A percentile compares a stretch with the other conserved stretches of the same genome.
These are phyloP conservation scores for Sporormia fimetaria DNA, from an alignment of 495 filamentous ascomycete species.

Conservation along the genomic window DNA sequence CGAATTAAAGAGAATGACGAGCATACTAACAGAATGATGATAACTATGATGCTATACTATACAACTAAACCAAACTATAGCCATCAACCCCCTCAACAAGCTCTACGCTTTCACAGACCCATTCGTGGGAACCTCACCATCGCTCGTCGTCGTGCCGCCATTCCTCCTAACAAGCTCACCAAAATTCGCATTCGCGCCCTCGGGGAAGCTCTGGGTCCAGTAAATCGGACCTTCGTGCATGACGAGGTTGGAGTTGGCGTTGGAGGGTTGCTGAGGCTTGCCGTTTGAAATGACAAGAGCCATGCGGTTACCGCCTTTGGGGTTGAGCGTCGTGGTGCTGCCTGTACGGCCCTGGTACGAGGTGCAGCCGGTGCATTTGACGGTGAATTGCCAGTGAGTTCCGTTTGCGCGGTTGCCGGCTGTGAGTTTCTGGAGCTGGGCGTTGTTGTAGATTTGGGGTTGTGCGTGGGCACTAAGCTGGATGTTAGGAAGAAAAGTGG, in stretches of 20 bases:
- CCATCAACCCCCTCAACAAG: too few species aligned
- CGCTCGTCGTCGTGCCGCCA: too few species aligned
- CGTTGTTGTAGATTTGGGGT: slow-evolving; percentile 13
- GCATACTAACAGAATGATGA: too few species aligned
- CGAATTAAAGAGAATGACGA: too few species aligned
- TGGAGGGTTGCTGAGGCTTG: slow-evolving; percentile 7
- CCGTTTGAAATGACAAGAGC: slow-evolving; percentile 10
- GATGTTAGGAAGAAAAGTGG: neutral
- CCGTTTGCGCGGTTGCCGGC: slow-evolving; percentile 14
- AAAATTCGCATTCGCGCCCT: slow-evolving; percentile 34
- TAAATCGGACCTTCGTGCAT: slow-evolving; percentile 11
- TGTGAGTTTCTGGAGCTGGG: slow-evolving; percentile 7
- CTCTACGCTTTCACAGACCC: too few species aligned
- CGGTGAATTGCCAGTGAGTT: slow-evolving; percentile 21
- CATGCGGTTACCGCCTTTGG: slow-evolving; percentile 3
- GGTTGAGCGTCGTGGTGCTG: slow-evolving; percentile 4
- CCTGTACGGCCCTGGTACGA: neutral
- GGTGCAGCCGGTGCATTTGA: slow-evolving; percentile 19
- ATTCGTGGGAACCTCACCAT: too few species aligned
- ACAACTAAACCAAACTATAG: too few species aligned
- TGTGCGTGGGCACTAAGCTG: slow-evolving; percentile 10
- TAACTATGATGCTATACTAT: too few species aligned
- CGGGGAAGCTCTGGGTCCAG: slow-evolving; percentile 25
- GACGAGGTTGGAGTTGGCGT: slow-evolving; percentile 4
- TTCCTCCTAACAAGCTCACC: slow-evolving; percentile 29